A percentile compares a stretch with the other conserved stretches of the same genome.
Conservation (phyloP, 2,329 filamentous ascomycete species). For the Botrytis fragariae region DNA sequence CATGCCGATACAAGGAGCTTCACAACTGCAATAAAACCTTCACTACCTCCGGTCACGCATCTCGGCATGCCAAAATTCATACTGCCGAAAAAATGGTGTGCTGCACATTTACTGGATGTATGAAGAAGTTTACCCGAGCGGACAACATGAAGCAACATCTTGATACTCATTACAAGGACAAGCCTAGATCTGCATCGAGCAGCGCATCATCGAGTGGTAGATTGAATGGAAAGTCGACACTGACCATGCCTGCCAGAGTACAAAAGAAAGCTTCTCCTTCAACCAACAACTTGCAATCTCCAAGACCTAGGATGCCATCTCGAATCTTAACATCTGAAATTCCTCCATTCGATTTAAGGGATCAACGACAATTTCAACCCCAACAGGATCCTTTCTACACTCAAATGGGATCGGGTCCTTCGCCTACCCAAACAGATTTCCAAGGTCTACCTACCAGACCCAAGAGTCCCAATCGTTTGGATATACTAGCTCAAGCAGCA, state of each 20-base stretch:
- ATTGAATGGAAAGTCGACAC: slow-evolving; percentile 4
- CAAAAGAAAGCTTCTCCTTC: slow-evolving; percentile 11
- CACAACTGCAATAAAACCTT: slow-evolving; percentile 76
- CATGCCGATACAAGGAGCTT: slow-evolving; percentile 69
- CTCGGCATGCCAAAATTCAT: slow-evolving; percentile 80
- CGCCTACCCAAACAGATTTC: neutral
- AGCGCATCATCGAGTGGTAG: neutral
- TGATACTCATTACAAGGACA: slow-evolving; percentile 68
- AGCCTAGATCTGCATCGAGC: slow-evolving; percentile 12
- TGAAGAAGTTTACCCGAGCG: slow-evolving; percentile 76
- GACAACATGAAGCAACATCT: slow-evolving; percentile 89
- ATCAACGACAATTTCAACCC: neutral
- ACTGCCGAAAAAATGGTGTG: slow-evolving; percentile 75
- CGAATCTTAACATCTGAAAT: neutral
- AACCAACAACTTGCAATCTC: neutral
- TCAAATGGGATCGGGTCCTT: neutral
- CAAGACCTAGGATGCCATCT: neutral
- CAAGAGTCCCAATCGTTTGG: neutral
- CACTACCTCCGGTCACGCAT: slow-evolving; percentile 82
- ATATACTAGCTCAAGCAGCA: slow-evolving; percentile 16
- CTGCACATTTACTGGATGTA: slow-evolving; percentile 66
- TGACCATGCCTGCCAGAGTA: slow-evolving; percentile 5
- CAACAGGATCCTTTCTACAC: neutral
- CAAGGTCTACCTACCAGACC: neutral
- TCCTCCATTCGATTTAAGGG: slow-evolving; percentile 2